Base-by-base conservation (phyloP, 371 early-diverging fungal species). In the Smittium mucronatum region DNA sequence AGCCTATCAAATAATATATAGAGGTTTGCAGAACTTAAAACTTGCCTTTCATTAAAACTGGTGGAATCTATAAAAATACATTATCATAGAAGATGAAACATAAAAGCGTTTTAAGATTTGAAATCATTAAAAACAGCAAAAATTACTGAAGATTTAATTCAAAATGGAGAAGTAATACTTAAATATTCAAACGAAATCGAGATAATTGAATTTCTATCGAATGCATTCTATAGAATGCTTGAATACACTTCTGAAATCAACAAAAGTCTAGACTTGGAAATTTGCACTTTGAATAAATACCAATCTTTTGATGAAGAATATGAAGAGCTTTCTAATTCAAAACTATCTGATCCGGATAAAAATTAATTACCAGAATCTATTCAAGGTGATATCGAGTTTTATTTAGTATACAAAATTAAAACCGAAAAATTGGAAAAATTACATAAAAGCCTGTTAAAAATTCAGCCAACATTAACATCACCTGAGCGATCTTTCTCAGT, bases 401-500 rank as follows among this genome's bases (percentile, higher is more conserved):
- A 16, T 47, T 57, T 67, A 31, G 67, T 34, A 31, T 30, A 29
- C 31, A 57, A 28, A 32, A 2, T 67, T 16, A 67, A 35, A 1
- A 32, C 2, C 67, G 36, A 28, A 28, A 28, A 67, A 1, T 17
- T 36, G 17, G 67, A 17, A 29, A 1, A 1, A 31, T n/a, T 31
- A 1, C 25, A 33, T n/a, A 31, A 2, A 36, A 17, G 67, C 25
- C 28, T 29, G 67, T 34, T 2, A 36, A 1, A 2, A 17, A 17
- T 34, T 26, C 30, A 33, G 36, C 2, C 35, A 28, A 36, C n/a
- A 21, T 31, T 28, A 31, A 66, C 31, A 67, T 32, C 8, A 32
- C 21, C 30, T 17, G 28, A 36, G 31, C 29, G 36, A 67, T 70
- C 70, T 31, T n/a, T 64, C 36, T 25, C 80, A 77, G 64, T 80